phyloP scores from a whole-genome alignment of 192 early-diverging fungal genomes.

The Haplosporangium gracile region DNA sequence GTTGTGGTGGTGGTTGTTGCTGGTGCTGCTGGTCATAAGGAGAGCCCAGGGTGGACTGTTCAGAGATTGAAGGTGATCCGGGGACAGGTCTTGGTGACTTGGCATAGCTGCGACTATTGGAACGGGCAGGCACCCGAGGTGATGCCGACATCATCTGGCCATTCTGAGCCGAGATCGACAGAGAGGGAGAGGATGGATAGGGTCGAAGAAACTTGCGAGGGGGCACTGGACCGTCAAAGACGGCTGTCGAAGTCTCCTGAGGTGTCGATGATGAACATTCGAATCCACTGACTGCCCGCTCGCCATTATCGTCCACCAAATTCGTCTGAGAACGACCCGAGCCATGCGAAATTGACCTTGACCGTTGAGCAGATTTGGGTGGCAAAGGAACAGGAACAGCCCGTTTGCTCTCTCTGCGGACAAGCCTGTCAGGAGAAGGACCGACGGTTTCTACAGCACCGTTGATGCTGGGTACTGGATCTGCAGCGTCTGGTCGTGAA shows the following conservation, averaged over 20 bases:
- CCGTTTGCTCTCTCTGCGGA: conserved; percentile 34
- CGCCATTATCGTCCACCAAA: conserved; percentile 12
- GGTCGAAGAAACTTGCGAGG: conserved; percentile 35
- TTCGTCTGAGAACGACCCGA: conserved; percentile 12
- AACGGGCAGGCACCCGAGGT: conserved; percentile 42
- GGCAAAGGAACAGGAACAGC: conserved; percentile 33
- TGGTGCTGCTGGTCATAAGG: neutral
- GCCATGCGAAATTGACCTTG: conserved; percentile 39
- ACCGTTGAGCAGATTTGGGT: conserved; percentile 51
- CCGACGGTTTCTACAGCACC: neutral
- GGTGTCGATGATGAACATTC: conserved; percentile 4
- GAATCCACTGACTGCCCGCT: neutral
- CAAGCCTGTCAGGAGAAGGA: neutral
- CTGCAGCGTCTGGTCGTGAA: neutral
- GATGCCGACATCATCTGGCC: conserved; percentile 11
- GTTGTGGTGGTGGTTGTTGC: neutral
- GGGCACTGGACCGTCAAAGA: conserved; percentile 9
- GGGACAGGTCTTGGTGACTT: neutral
- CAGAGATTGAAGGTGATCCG: neutral
- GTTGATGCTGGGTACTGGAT: neutral
- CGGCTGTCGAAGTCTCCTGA: conserved; percentile 19
- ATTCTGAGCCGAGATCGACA: neutral
- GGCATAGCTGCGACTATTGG: conserved; percentile 36
- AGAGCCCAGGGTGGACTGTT: neutral
- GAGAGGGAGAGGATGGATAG: conserved; percentile 25